Evolutionary conservation across 140 eudicot genomes (phyloP), one percentile per base, ranked within the genome.

Genomic region (Ambrosia hybrid): DNA sequence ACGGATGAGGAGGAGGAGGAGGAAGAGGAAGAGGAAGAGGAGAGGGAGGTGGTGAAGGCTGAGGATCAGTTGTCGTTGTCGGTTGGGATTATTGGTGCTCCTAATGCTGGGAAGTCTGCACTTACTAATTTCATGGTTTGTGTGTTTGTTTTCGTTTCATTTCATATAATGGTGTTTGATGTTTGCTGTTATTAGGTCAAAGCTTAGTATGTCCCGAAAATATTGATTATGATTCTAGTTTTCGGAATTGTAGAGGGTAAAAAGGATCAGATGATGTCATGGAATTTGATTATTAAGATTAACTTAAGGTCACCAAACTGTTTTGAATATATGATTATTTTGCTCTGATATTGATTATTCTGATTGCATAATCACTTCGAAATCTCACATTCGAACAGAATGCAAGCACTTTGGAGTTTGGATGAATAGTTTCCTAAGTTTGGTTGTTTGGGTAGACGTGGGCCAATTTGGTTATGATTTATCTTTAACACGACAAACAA

Each of bases 51-150:
- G 76, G 96, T 94, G 72, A 84, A 74, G 78, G 86, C 14, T 68
- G 97, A 94, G 66, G 95, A 94, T 81, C 97, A 93, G 89, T 79
- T 74, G 80, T 85, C 94, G 26, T 75, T 94, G 76, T 72, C 96
- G 26, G 97, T 94, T 69, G 99, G 99, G 73, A 88, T 94, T 75
- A 83, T 94, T 76, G 99, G 99, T 14, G 97, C 99, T 73, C 99
- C 99, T 0, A 94, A 94, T 86, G 99, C 99, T 65, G 99, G 99
- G 3, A 94, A 94, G 59, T 94, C 99, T 53, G 93, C 99, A 9
- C 91, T 94, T 26, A 90, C 99, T 14, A 94, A 94, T 78, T 84
- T 17, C 85, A 86, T 94, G 96, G 99, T 90, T 52, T 70, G 81
- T 52, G 57, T 52, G 48, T 55, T 43, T 11, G 12, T 48, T 48